A percentile compares a stretch with the other conserved stretches of the same genome.
phyloP scores from a whole-genome alignment of 148 eudicot species.

The Fallopia convolvulus region DNA sequence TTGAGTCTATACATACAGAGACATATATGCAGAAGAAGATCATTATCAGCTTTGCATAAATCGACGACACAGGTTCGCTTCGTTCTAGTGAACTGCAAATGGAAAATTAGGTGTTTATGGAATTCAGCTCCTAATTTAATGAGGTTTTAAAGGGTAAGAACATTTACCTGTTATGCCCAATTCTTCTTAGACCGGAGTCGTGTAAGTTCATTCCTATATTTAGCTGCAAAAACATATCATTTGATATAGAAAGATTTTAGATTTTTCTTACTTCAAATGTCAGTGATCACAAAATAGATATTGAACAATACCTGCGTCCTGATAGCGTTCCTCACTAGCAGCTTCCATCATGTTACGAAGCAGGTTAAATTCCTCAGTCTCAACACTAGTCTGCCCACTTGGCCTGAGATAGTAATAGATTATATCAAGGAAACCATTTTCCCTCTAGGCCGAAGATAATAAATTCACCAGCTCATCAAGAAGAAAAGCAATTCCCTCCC shows the following conservation, averaged over 20 bases:
- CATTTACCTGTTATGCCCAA: slow-evolving; percentile 60
- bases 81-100: neutral
- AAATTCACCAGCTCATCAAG: no score
- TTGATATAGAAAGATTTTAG: neutral
- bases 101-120: neutral
- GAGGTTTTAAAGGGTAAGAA: neutral
- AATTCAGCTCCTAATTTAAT: neutral
- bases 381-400: slow-evolving; percentile 57
- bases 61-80: neutral
- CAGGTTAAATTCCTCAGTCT: slow-evolving; percentile 67
- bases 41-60: neutral
- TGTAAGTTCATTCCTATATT: slow-evolving; percentile 86
- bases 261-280: neutral
- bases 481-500: no score
- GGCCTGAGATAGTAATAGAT: slow-evolving; percentile 39
- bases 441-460: no score
- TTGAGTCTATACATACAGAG: neutral
- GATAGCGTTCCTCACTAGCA: slow-evolving; percentile 76
- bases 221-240: slow-evolving; percentile 34
- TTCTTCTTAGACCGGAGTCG: slow-evolving; percentile 76
- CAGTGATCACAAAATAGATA: neutral
- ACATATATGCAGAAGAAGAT: neutral
- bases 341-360: slow-evolving; percentile 83
- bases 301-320: slow-evolving; percentile 63
- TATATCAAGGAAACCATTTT: neutral